Base-by-base conservation (phyloP, 345 rosid species). In the Eucalyptus victrix region DNA sequence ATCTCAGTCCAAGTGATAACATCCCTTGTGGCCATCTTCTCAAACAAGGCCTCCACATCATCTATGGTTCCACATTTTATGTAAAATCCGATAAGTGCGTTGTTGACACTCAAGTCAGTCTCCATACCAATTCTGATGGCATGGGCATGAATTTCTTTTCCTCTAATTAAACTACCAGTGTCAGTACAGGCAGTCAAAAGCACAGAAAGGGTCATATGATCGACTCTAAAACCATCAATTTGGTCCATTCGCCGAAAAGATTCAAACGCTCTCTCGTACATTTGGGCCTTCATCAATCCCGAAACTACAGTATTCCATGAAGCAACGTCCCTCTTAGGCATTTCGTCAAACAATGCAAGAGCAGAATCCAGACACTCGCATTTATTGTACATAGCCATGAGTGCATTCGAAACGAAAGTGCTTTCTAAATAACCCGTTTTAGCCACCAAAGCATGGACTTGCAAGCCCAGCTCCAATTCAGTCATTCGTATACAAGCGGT, bases 241-340 rank as follows among this genome's bases (percentile, higher is more conserved):
- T 58, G 44, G 15, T 86, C 87, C 94, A 95, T 94, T 87, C 89
- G 92, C 47, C 65, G 90, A 91, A 95, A 94, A 88, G 94, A 88
- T 44, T 90, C 93, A 32, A 96, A 91, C 4, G 96, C 97, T 90
- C 88, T 90, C 86, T 90, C 93, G 89, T 87, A 89, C 92, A 86
- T 88, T 0, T 83, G 89, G 60, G 91, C 92, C 58, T 92, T 95
- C 90, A 95, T 95, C 67, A 95, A 58, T 91, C 98, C 87, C 6
- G 97, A 96, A 58, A 96, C 91, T 88, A 94, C 88, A 37, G 97
- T 96, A 89, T 97, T 96, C 97, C 97, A 95, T 1, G 99, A 94
- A 2, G 94, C 91, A 45, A 93, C 89, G 89, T 96, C 97, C 91
- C 96, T 94, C 1, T 87, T 88, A 90, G 94, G 93, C 94, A 96